Base-by-base conservation (phyloP, 75 land plant genomes). In the Pinus albicaulis region DNA sequence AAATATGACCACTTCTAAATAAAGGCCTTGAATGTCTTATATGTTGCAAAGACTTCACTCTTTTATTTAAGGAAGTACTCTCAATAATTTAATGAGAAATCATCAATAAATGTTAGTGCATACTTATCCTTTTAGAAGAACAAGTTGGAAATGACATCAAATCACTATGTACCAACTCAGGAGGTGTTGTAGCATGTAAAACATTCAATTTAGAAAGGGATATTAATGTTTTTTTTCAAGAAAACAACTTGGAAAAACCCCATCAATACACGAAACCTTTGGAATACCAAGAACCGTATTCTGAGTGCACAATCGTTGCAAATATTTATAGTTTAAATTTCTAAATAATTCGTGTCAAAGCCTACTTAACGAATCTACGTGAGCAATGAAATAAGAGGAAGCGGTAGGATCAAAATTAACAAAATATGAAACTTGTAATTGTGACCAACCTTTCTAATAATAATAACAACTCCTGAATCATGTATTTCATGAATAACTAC, bases 101-200 rank as follows among this genome's bases (percentile, higher is more conserved):
- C 60, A 59, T 23, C 5, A 19, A n/a, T 59, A n/a, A 59, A 19
- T 5, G 25, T 59, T 7, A 59, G 60, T 20, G 23, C 60, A 59
- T 22, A 59, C 23, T 59, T 20, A 8, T 0, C 3, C 25, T 8
- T 8, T 41, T 2, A 41, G 7, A 59, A 59, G 4, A 0, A 23
- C 2, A 6, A 59, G 60, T 2, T 1, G 10, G 5, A 22, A 59
- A 59, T 20, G 22, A 59, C 22, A 59, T 59, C 7, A 41, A 5
- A 7, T 59, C 79, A 55, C 48, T 52, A 71, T 78, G 71, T 14
- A 76, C 78, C 28, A 76, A 69, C 3, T 68, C 20, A 26, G 17
- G 17, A 19, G 19, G 13, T 26, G 17, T 0, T 6, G 7, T 25
- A 19, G 71, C 22, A 19, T 8, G 0, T 2, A 0, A 23, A 0